Evolutionary conservation across 768 basidiomycete genomes (phyloP), one percentile per base, ranked within the genome.

Genomic region (Tubosaeta sp.): DNA sequence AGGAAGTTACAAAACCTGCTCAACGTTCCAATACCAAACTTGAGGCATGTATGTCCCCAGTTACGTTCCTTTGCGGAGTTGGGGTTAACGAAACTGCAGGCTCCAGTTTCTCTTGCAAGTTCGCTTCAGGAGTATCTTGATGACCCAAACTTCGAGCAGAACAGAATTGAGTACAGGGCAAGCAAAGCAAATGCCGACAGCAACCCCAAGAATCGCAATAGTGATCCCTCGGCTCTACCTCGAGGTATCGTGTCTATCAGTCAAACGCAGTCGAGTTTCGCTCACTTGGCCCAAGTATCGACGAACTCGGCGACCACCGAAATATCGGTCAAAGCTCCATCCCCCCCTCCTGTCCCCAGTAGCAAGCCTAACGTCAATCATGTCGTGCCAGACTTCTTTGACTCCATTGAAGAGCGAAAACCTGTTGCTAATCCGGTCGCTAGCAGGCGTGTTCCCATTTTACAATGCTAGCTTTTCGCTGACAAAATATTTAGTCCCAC

Each of bases 81-180:
- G 13, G 27, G 51, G 6, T n/a, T 59, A 1, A 54, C 25, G 19
- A n/a, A 33, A 26, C 42, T 10, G 16, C 50, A 95, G 93, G 94
- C 97, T 0, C 97, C 97, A 6, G 88, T 97, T 11, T 94, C 91
- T 0, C 76, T 99, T n/a, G 95, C 90, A 6, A 85, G 86, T 33
- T 84, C 97, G 17, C 78, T 99, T 29, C 89, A 98, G 66, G 95
- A 98, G 64, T 99, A 98, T 66, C 77, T 99, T 46, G 85, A 91
- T 51, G 97, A 99, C 69, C 90, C 95, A 22, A 93, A 93, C 63
- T 99, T 99, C 60, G 97, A 98, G 68, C 85, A 91, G 70, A 98
- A 97, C 69, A 75, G 95, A 55, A 73, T 87, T 9, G 97, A 98
- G 64, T 97, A 99, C 73, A 93, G 80, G 71, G 75, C 84, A 22